Base-by-base conservation (phyloP, 1,139 yeast species). In the Blastobotrys malaysiensis region DNA sequence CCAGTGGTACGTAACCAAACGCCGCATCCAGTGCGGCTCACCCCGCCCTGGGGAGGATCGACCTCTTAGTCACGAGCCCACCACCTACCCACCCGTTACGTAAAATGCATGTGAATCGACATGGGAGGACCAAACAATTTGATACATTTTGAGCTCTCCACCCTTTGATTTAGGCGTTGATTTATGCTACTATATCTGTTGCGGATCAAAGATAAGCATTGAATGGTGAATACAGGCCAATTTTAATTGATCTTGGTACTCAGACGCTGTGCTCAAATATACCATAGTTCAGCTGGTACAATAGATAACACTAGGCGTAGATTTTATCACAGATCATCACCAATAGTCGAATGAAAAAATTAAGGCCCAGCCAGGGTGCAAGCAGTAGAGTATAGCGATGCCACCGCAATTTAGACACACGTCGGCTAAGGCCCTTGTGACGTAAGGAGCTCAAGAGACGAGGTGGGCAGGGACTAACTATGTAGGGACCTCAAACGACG, bases 401-500 rank as follows among this genome's bases (percentile, higher is more conserved):
- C 13, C 39, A 31, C 39, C 39, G 16, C 39, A 31, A 13, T 21
- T 20, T 19, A 43, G 21, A 43, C 46, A 43, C 26, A 21, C 26
- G 16, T 21, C 24, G 46, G 24, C 24, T 14, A 20, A 20, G 26
- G 24, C 46, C n/a, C 24, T 43, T 9, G 46, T 43, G 26, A 20
- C 46, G 46, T 43, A 43, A 43, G 46, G 19, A 43, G n/a, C 5
- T 20, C 11, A 18, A 16, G 6, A 18, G 11, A 18, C 43, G 16
- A 31, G 13, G 19, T 39, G 11, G 11, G 5, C 16, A 14, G 26
- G 26, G 31, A 21, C 39, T 16, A 45, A 22, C 43, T 13, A 44
- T 36, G 6, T 47, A 51, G 54, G 7, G 58, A 55, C 49, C 77
- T 87, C 61, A 86, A 86, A 68, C 82, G 96, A 57, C 83, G 89